Base-by-base conservation (phyloP, 208 protist genomes). In the Trypanosoma boissoni region DNA sequence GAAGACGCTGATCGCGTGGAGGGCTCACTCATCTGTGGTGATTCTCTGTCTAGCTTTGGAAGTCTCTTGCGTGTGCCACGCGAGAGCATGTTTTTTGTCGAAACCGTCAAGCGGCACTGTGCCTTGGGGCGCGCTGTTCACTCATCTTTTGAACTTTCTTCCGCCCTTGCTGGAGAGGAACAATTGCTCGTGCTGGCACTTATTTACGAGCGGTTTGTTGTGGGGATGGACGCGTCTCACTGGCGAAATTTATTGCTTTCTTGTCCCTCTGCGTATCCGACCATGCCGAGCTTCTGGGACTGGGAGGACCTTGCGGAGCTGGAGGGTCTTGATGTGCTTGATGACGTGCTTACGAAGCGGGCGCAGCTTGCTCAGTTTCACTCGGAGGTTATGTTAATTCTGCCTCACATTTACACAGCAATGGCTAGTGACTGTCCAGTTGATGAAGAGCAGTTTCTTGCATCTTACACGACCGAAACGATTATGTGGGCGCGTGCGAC, bases 401-500 rank as follows among this genome's bases (percentile, higher is more conserved):
- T 86, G 3, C 72, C 78, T 1, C 46, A 79, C 1, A 53, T 89
- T 16, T 58, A 76, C 48, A 61, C 56, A 9, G 64, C 70, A 10
- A n/a, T 74, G 29, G 58, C 31, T 1, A 57, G 57, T 16, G 36
- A 78, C n/a, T 45, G 46, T 21, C 58, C 58, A 34, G 27, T 74
- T 44, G 50, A 58, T 42, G 52, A 27, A 10, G 68, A 58, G 8
- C 54, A 62, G 4, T 65, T 66, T 36, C 44, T 61, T 3, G 54
- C 20, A 16, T 24, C 62, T 28, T 94, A 95, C 58, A 58, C 56
- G 1, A 49, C 68, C 48, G 83, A 85, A 31, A 34, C 67, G 21
- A 44, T 96, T 2, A 74, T 75, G 52, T 96, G 86, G 83, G 91
- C 86, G 1, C 75, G 86, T 34, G 85, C 84, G 24, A 88, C 78